phyloP scores from a whole-genome alignment of 2,329 filamentous ascomycete species.

The Fusarium heterosporum region DNA sequence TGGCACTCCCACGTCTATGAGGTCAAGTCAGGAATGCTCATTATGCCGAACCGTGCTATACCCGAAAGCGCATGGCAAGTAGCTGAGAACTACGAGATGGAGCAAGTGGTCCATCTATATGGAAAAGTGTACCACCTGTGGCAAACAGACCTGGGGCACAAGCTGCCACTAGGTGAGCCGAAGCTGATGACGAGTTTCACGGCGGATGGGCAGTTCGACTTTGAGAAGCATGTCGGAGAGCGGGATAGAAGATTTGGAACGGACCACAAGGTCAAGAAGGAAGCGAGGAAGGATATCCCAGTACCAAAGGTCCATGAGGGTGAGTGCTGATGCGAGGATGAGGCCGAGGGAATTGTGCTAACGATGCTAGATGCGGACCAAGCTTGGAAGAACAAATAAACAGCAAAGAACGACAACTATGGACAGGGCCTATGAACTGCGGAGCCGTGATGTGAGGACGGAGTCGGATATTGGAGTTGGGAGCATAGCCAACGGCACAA shows the following conservation, averaged over 20 bases:
- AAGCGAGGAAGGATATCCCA: conserved; percentile 57
- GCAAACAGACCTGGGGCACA: conserved; percentile 82
- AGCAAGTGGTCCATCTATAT: conserved; percentile 78
- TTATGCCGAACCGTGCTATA: conserved; percentile 74
- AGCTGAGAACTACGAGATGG: conserved; percentile 85
- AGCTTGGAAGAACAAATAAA: conserved; percentile 34
- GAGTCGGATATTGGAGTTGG: neutral
- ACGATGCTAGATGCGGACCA: conserved; percentile 42
- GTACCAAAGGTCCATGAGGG: conserved; percentile 58
- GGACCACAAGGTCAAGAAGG: conserved; percentile 59
- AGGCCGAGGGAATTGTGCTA: conserved; percentile 1
- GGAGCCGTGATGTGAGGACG: rapidly evolving
- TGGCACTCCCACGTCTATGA: conserved; percentile 85
- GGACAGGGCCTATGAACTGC: rapidly evolving
- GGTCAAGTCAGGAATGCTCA: conserved; percentile 82
- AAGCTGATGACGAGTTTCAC: conserved; percentile 67
- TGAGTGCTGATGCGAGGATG: conserved; percentile 25
- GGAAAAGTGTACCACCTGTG: conserved; percentile 89
- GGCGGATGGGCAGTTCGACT: conserved; percentile 61
- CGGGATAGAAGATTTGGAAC: conserved; percentile 60
- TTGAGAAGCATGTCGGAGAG: conserved; percentile 57
- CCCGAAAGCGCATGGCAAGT: conserved; percentile 76
- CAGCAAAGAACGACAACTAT: rapidly evolving
- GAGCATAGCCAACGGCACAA: too few relatives aligned
- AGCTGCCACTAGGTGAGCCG: conserved; percentile 63